A percentile compares a stretch with the other conserved stretches of the same genome.
phyloP scores from a whole-genome alignment of 257 asterid species.

The Apocynum venetum region DNA sequence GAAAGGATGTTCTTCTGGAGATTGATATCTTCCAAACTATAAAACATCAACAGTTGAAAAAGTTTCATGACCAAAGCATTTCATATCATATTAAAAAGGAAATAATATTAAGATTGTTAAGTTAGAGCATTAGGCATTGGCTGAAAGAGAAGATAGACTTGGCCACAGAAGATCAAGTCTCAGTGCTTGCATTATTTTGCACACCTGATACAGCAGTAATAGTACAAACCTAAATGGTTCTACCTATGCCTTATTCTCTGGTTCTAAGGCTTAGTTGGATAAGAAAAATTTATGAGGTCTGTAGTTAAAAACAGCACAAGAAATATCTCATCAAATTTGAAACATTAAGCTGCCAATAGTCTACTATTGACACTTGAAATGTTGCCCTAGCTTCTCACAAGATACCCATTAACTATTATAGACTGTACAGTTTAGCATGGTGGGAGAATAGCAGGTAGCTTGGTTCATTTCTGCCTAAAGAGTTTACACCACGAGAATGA shows the following conservation, averaged over 20 bases:
- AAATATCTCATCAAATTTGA: not conserved
- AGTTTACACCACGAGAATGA: not conserved
- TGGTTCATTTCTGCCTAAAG: not conserved
- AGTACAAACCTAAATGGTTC: not conserved
- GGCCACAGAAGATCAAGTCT: not conserved
- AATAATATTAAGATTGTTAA: not conserved
- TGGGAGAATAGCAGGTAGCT: not conserved
- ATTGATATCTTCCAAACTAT: constrained; percentile 70
- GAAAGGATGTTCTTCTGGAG: constrained; percentile 73
- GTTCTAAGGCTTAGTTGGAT: not conserved
- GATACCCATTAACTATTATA: not conserved
- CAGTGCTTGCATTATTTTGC: not conserved
- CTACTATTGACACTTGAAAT: not conserved
- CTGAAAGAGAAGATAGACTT: not conserved
- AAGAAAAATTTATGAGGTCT: not conserved
- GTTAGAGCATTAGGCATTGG: not conserved
- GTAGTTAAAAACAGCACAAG: not conserved
- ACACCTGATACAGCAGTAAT: not conserved
- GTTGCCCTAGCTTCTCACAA: not conserved
- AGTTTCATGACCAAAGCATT: not conserved
- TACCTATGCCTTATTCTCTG: not conserved
- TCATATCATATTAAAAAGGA: not conserved
- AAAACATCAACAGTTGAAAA: not conserved
- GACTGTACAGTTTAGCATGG: not conserved
- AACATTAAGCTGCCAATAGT: not conserved